These are phyloP conservation scores for Claviceps lovelessii DNA, from an alignment of 2,329 filamentous ascomycete genomes.

Conservation along the genomic window DNA sequence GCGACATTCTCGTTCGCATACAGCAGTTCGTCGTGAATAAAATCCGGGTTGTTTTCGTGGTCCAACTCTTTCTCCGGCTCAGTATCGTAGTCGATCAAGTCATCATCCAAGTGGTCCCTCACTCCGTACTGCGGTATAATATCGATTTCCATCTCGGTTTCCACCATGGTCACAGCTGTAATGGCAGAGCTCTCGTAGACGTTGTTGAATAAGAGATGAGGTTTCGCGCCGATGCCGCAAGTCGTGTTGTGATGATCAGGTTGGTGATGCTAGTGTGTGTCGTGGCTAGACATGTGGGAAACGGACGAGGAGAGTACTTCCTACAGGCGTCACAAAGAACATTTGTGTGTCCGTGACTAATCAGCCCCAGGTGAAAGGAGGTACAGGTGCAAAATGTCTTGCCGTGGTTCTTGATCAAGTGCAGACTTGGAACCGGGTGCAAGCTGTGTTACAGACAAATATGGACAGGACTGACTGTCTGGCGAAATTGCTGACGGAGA, in stretches of 20 bases:
- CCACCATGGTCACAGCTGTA: conserved; percentile 11
- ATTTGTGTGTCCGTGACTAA: not conserved
- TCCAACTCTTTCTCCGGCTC: conserved; percentile 9
- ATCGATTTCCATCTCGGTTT: conserved; percentile 20
- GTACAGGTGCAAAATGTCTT: not conserved
- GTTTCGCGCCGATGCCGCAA: not conserved
- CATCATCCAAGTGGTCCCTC: conserved; percentile 16
- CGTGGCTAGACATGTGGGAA: not conserved
- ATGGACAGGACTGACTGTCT: not conserved
- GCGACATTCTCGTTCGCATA: not conserved
- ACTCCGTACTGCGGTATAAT: conserved; percentile 12
- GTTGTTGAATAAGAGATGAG: not conserved
- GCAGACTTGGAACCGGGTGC: not conserved
- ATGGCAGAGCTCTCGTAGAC: not conserved
- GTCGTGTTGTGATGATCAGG: not conserved
- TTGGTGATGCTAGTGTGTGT: not conserved
- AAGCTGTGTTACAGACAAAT: not conserved
- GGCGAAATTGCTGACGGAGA: not conserved
- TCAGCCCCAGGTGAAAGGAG: not conserved
- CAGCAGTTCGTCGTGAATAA: not conserved
- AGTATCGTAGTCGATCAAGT: conserved; percentile 25
- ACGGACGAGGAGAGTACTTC: not conserved
- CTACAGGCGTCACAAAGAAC: not conserved
- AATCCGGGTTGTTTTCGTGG: not conserved
- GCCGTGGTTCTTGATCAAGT: not conserved